A percentile compares a stretch with the other conserved stretches of the same genome.
These are phyloP conservation scores for Boletellus ananas DNA, from an alignment of 768 basidiomycete genomes.

Conservation along the genomic window DNA sequence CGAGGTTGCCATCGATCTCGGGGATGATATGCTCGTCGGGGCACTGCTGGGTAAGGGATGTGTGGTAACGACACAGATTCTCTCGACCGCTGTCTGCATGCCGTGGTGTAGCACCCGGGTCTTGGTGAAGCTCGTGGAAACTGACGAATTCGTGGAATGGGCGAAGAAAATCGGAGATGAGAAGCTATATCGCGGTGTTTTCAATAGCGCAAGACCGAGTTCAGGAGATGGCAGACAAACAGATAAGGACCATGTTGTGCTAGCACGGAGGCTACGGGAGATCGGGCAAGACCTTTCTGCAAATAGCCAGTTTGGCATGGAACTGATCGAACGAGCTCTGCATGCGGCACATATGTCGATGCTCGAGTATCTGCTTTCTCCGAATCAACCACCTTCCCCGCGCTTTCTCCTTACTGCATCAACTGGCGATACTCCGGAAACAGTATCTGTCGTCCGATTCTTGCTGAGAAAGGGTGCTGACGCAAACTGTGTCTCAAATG, in stretches of 20 bases:
- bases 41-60: not conserved
- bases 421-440: not conserved
- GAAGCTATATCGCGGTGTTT: not conserved
- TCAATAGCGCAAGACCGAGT: conserved; percentile 1
- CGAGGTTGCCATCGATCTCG: not conserved
- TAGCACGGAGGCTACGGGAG: not conserved
- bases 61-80: not conserved
- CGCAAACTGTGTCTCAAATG: not conserved
- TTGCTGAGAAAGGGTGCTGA: conserved; percentile 3
- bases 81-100: not conserved
- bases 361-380: not conserved
- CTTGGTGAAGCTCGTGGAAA: not conserved
- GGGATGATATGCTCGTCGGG: not conserved
- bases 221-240: not conserved
- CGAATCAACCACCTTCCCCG: not conserved
- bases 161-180: not conserved
- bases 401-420: not conserved
- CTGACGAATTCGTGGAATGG: not conserved
- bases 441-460: not conserved
- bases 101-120: conserved; percentile 2
- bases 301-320: not conserved
- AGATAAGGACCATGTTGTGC: not conserved
- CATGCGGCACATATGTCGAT: not conserved
- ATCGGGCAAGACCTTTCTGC: not conserved
- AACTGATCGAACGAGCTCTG: not conserved